Evolutionary conservation across 1,139 yeast species (phyloP), one percentile per base, ranked within the genome.

Genomic region (Zygotorulaspora mrakii): DNA sequence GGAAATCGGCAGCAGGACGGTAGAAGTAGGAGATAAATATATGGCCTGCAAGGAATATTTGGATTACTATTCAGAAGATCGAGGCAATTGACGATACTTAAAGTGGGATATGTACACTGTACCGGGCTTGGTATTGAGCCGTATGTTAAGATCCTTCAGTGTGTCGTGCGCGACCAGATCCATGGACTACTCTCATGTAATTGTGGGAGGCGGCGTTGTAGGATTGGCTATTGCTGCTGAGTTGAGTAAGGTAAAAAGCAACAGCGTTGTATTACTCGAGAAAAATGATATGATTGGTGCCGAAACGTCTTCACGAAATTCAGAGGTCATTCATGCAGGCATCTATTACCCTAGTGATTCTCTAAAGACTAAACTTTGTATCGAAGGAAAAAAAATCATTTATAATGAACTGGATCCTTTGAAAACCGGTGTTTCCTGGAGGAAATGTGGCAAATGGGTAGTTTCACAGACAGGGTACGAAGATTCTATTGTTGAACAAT

Each of bases 321-420:
- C 95, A 2, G 96, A 88, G 55, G 96, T 88, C 21, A 82, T 88
- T 24, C 96, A 88, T 62, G 95, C 95, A 0, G 96, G 96, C 0
- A 55, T 88, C 6, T 88, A 88, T 59, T 83, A 84, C 54, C 94
- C 95, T 0, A 65, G 67, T 9, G 75, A 76, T 42, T 73, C 83
- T 3, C 66, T 88, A 42, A 82, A 86, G 56, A 77, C 86, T 1
- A 65, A 69, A 50, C 64, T 88, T 30, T 88, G 96, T 52, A 70
- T 88, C 23, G 70, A 71, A 28, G 96, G 96, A 0, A 87, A 85
- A 53, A 60, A 76, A 16, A 64, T 79, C 60, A 69, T 88, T 12
- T 88, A 87, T 56, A 62, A 67, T 17, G 72, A 72, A 12, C 18
- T 51, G 33, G 46, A 40, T 13, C 71, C 69, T 0, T 67, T 70